Evolutionary conservation across 2,329 filamentous ascomycete species (phyloP).

Genomic region (Parafenestella ontariensis): DNA sequence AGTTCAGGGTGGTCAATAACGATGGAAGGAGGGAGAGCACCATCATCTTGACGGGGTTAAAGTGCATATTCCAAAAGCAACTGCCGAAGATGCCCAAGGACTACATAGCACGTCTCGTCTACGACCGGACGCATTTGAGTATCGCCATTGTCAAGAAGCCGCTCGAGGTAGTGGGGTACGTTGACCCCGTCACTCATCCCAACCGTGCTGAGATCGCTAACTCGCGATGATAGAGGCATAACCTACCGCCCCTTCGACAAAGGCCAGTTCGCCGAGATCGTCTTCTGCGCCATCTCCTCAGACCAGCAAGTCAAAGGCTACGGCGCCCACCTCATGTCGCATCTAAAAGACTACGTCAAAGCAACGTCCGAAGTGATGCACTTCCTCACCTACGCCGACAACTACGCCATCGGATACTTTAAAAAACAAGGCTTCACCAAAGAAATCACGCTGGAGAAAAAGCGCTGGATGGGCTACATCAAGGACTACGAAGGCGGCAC

Average conservation of each 20-base stretch:
- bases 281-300: slow-evolving; percentile 96
- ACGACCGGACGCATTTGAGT: slow-evolving; percentile 93
- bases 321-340: slow-evolving; percentile 96
- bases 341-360: slow-evolving; percentile 97
- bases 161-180: slow-evolving; percentile 80
- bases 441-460: slow-evolving; percentile 89
- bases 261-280: slow-evolving; percentile 94
- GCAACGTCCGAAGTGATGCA: slow-evolving; percentile 97
- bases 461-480: slow-evolving; percentile 99
- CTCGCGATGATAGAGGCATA: slow-evolving; percentile 71
- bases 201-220: background rate
- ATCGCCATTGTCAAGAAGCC: slow-evolving; percentile 98
- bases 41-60: slow-evolving; percentile 93
- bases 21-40: slow-evolving; percentile 86
- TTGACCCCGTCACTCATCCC: slow-evolving; percentile 5
- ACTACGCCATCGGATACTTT: slow-evolving; percentile 98
- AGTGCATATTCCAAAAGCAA: slow-evolving; percentile 98
- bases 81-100: slow-evolving; percentile 99
- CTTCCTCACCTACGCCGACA: slow-evolving; percentile 97
- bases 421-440: slow-evolving; percentile 99
- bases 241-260: slow-evolving; percentile 94
- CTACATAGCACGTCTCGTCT: slow-evolving; percentile 96
- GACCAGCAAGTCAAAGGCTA: slow-evolving; percentile 99
- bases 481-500: slow-evolving; percentile 99
- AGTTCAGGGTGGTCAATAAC: slow-evolving; percentile 98